Base-by-base conservation (phyloP, 192 early-diverging fungal species). In the Backusella morwellensis region DNA sequence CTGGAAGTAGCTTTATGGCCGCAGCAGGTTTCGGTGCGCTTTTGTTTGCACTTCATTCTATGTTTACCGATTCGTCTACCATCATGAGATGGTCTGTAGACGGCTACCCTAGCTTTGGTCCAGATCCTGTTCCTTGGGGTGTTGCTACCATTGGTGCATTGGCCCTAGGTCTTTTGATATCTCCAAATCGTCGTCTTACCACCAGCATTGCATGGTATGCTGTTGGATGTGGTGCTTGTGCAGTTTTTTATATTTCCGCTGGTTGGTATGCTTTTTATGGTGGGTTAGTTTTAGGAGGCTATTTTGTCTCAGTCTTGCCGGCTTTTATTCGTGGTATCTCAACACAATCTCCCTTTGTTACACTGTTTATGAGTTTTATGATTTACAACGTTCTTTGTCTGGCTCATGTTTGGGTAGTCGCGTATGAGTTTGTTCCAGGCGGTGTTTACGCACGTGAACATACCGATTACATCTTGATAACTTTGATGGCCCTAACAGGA, bases 401-500 rank as follows among this genome's bases (percentile, higher is more conserved):
- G 29, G 92, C 86, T 9, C 92, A 93, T 68, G 91, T 93, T 9
- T 95, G 92, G 92, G 89, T 90, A 2, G 93, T 95, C 2, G 93
- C 93, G 4, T 95, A 93, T 68, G 93, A 88, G 70, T 95, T 95
- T 86, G 93, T 95, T 26, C 93, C 93, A 6, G 93, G 89, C 40
- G 93, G 93, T 56, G 89, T 88, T 50, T 77, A 89, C 44, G 83
- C 90, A 75, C 86, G 93, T 66, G 93, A 95, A 85, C 92, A 86
- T 76, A 93, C 93, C 5, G 89, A 93, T 82, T 87, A 88, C 66
- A 84, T 95, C 15, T 78, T 95, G 80, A 73, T 82, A 0, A 81
- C 88, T 19, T 87, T 91, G 74, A 91, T 93, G 89, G 69, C 80
- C 26, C 82, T 88, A n/a, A 80, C 89, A 9, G 90, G 90, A 41